Conservation (phyloP, 73 alveolate species). For the Breviolum minutum region DNA sequence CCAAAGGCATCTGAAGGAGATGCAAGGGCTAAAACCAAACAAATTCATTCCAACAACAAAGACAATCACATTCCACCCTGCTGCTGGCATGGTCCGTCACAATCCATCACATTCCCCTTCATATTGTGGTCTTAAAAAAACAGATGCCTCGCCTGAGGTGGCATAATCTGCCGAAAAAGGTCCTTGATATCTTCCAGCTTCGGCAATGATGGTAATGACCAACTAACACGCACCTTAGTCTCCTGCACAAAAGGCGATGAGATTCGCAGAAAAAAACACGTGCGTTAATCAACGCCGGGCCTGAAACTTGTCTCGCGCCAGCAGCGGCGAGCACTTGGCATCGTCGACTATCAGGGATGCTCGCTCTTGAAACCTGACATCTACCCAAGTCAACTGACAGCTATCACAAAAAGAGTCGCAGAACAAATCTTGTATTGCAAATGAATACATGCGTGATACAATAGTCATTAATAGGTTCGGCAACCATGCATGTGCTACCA, state of each 20-base stretch:
- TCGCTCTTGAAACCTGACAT: not conserved
- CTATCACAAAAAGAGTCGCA: no score
- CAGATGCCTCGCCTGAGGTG: slow-evolving; percentile 55
- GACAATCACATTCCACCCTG: no score
- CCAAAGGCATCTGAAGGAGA: not conserved
- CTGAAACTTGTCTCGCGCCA: slow-evolving; percentile 16
- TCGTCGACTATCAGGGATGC: not conserved
- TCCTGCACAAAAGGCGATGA: not conserved
- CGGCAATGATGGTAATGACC: not conserved
- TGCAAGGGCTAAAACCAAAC: not conserved
- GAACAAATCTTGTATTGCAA: no score
- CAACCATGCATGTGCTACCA: not conserved
- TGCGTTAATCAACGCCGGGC: not conserved
- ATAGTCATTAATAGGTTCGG: not conserved
- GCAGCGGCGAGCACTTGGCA: slow-evolving; percentile 18
- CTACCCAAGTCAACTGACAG: no score
- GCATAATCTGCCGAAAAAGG: slow-evolving; percentile 51
- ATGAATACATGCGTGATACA: not conserved
- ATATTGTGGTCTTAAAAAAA: no score
- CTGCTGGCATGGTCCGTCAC: no score
- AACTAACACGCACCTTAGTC: not conserved
- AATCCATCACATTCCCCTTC: no score
- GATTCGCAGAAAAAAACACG: not conserved
- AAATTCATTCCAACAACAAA: not conserved
- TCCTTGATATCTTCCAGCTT: slow-evolving; percentile 14